Base-by-base conservation (phyloP, 345 rosid genomes). In the Camelina neglecta region DNA sequence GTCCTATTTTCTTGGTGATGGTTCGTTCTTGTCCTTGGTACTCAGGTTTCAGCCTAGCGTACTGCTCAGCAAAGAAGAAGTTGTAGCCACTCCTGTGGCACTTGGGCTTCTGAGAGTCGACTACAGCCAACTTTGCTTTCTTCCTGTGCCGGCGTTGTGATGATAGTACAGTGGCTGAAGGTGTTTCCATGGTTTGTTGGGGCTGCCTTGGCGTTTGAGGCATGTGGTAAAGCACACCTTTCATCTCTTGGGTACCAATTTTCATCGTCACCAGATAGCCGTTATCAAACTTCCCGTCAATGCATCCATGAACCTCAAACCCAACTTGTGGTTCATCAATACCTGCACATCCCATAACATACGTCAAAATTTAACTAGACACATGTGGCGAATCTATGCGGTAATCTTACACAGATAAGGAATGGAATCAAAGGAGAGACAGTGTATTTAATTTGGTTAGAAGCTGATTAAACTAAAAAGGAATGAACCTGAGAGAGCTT, bases 251-350 rank as follows among this genome's bases (percentile, higher is more conserved):
- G 66, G 87, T 53, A 56, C 93, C 95, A 45, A 88, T 23, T 50
- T 71, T 80, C 69, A 94, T 84, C 0, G 96, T 90, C 70, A 93
- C 83, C 33, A 93, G 86, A 74, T 93, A 93, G 50, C 98, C 98
- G 50, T 54, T 79, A 41, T 93, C 98, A 39, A 93, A 91, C 77
- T 93, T 93, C 51, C 86, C 97, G 66, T 93, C 98, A 66, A 93
- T 90, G 35, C 54, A 61, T 81, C 98, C 98, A 0, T 60, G 60
- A 73, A 90, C 87, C 12, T 83, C 76, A 82, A 73, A 71, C 48
- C 98, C 96, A 74, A 60, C 39, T 60, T 24, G 50, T 6, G 60
- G 44, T 45, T 39, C 67, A 48, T 71, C 61, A 49, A n/a, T 7
- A 69, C 79, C 81, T 70, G 81, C 44, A 44, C n/a, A 35, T 51